Percentiles rank a stretch among this genome's conserved stretches.
Evolutionary conservation across 495 filamentous ascomycete genomes (phyloP).

Genomic region (Aspergillus ostianus): DNA sequence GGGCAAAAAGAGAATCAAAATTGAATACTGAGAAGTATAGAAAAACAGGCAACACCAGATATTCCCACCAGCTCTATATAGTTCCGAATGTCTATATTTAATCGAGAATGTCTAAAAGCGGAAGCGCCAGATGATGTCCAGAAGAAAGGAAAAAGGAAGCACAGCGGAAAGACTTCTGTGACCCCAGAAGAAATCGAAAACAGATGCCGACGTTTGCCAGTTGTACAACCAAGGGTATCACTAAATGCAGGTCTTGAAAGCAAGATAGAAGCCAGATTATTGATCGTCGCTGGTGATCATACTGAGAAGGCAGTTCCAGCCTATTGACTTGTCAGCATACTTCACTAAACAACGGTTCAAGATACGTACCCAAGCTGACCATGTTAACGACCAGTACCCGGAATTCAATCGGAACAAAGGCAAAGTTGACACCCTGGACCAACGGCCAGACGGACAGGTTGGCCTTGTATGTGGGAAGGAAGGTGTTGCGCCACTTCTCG

Average conservation of each 20-base stretch:
- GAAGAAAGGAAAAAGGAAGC: not conserved
- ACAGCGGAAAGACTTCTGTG: constrained; percentile 7
- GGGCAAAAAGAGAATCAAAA: constrained; percentile 1
- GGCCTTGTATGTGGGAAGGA: constrained; percentile 65
- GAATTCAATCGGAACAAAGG: constrained; percentile 81
- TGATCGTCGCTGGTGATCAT: constrained; percentile 65
- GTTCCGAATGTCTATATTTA: not conserved
- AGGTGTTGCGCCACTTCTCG: constrained; percentile 70
- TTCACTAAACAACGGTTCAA: not conserved
- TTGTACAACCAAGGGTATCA: constrained; percentile 26
- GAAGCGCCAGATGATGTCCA: not conserved
- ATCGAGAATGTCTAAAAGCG: not conserved
- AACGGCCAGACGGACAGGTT: constrained; percentile 94
- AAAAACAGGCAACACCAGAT: not conserved
- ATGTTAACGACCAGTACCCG: constrained; percentile 87
- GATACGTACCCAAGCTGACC: constrained; percentile 64
- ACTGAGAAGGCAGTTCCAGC: constrained; percentile 97
- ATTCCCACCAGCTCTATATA: too few relatives aligned
- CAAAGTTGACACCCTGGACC: constrained; percentile 90
- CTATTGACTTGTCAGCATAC: constrained; percentile 43
- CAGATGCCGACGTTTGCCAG: constrained; percentile 9
- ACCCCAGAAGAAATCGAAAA: constrained; percentile 4
- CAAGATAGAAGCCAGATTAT: constrained; percentile 15
- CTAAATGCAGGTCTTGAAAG: constrained; percentile 14
- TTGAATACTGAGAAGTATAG: not conserved